Percentiles rank a stretch among this genome's conserved stretches.
Evolutionary conservation across 495 filamentous ascomycete species (phyloP).

Genomic region (Stereocaulon alpinum): DNA sequence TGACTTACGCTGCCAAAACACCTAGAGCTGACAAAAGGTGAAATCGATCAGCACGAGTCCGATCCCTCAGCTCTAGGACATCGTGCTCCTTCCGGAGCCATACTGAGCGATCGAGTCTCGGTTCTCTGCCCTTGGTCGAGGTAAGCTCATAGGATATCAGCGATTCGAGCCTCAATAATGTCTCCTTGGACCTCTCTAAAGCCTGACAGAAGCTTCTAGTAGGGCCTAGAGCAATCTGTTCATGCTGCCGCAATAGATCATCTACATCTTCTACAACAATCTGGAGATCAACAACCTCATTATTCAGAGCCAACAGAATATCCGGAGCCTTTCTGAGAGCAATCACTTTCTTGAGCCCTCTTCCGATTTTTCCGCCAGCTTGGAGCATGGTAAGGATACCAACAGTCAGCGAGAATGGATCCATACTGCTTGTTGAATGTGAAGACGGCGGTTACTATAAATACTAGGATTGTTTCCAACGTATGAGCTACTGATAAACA

Average conservation of each 20-base stretch:
- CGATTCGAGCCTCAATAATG: constrained; percentile 2
- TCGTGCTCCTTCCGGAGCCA: constrained; percentile 4
- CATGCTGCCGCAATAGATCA: background rate
- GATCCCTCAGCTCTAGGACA: constrained; percentile 1
- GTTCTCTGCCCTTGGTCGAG: background rate
- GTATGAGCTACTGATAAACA: no score
- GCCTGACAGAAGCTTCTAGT: background rate
- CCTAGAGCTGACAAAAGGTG: background rate
- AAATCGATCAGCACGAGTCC: background rate
- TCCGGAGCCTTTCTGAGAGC: constrained; percentile 1
- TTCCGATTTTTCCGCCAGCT: constrained; percentile 3
- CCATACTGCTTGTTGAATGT: constrained; percentile 10
- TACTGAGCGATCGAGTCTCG: constrained; percentile 5
- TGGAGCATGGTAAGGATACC: constrained; percentile 6
- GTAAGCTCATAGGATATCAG: constrained; percentile 14
- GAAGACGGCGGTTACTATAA: no score
- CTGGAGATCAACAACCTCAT: constrained; percentile 10
- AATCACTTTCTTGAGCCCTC: background rate
- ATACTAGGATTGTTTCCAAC: no score
- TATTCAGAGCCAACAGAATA: constrained; percentile 5
- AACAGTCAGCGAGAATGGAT: constrained; percentile 11
- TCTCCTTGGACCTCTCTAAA: background rate
- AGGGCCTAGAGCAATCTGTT: no score
- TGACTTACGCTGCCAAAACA: background rate
- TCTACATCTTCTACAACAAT: constrained; percentile 5